Evolutionary conservation across 805 yeast genomes (phyloP).

Genomic region (Blastobotrys terrestris): DNA sequence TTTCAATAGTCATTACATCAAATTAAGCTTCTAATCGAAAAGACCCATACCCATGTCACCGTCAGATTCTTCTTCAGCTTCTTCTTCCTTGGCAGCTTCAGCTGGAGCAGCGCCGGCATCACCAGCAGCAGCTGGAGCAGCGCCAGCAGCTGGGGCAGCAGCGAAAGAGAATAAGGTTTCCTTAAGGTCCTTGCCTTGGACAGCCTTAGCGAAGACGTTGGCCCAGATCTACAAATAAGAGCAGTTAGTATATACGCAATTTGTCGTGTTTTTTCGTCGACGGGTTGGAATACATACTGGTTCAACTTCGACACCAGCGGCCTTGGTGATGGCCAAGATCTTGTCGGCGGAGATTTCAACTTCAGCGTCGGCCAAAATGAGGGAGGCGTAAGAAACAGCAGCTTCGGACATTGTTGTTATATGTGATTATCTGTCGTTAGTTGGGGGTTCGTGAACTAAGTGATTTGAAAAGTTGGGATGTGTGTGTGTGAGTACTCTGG

Average conservation of each 20-base stretch:
- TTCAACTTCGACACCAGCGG: constrained; percentile 78
- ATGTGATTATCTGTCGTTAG: constrained; percentile 4
- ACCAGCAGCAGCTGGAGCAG: constrained; percentile 54
- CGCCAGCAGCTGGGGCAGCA: constrained; percentile 68
- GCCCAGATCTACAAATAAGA: constrained; percentile 64
- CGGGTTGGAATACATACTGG: constrained; percentile 30
- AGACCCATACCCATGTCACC: constrained; percentile 94
- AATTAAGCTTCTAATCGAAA: constrained; percentile 55
- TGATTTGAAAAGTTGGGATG: neutral
- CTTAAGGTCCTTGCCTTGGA: constrained; percentile 81
- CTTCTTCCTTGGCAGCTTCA: constrained; percentile 52
- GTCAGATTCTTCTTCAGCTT: constrained; percentile 53
- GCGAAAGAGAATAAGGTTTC: constrained; percentile 63
- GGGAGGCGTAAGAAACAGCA: constrained; percentile 95
- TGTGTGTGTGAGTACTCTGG: neutral
- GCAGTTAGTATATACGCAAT: neutral
- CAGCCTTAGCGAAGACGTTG: constrained; percentile 81
- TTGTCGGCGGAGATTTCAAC: constrained; percentile 86
- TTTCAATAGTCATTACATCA: neutral
- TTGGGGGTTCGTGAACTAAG: neutral
- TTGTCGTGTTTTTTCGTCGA: neutral
- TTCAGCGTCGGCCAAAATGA: constrained; percentile 96
- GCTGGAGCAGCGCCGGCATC: constrained; percentile 59
- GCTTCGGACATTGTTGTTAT: constrained; percentile 44
- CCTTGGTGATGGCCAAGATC: constrained; percentile 67